These are phyloP conservation scores for Trichoderma brevicompactum DNA, from an alignment of 2,329 filamentous ascomycete species.

Conservation along the genomic window DNA sequence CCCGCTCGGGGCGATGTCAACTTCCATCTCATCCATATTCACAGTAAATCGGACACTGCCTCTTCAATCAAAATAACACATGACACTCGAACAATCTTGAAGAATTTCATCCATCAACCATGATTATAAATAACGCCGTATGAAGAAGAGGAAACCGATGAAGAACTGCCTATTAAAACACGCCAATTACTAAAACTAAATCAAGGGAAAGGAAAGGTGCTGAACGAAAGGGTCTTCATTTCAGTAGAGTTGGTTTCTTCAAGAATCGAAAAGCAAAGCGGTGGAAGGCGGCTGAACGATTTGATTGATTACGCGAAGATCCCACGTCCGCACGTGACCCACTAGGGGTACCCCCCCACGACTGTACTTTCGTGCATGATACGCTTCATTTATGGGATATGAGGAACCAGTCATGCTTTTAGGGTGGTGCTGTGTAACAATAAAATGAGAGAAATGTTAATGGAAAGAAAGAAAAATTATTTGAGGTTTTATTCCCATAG, in stretches of 20 bases:
- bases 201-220: neutral
- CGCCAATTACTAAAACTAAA: neutral
- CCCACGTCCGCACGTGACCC: slow-evolving; percentile 31
- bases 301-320: slow-evolving; percentile 25
- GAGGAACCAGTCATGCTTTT: too few species aligned
- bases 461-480: too few species aligned
- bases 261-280: neutral
- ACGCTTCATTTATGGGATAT: too few species aligned
- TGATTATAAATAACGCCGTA: slow-evolving; percentile 2
- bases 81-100: neutral
- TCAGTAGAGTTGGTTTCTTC: neutral
- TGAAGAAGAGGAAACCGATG: neutral
- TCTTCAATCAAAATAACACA: neutral
- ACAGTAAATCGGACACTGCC: neutral
- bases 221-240: neutral
- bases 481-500: too few species aligned
- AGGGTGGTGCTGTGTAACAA: too few species aligned
- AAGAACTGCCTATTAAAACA: neutral
- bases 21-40: slow-evolving; percentile 48
- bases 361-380: neutral
- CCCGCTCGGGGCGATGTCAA: slow-evolving; percentile 45
- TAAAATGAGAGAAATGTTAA: too few species aligned
- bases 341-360: too few species aligned
- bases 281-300: neutral
- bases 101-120: neutral